Conservation (phyloP, 2,329 filamentous ascomycete species). For the Corniculantispora saksenae region DNA sequence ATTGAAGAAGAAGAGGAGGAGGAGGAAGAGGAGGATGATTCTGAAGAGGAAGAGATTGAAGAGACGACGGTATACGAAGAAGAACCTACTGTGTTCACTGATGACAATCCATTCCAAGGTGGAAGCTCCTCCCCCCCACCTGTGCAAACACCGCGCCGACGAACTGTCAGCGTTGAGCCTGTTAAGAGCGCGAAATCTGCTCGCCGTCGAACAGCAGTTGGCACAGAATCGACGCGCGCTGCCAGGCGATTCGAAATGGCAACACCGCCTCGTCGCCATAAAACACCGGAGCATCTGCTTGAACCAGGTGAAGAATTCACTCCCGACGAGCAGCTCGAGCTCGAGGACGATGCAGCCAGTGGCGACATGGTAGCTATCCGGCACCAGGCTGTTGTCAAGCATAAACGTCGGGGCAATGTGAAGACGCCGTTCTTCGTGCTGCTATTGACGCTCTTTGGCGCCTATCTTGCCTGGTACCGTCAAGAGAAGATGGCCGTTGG, state of each 20-base stretch:
- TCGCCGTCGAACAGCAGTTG: slow-evolving; percentile 47
- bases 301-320: slow-evolving; percentile 91
- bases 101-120: slow-evolving; percentile 92
- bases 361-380: slow-evolving; percentile 50
- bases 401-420: slow-evolving; percentile 47
- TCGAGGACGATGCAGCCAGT: slow-evolving; percentile 66
- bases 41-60: slow-evolving; percentile 54
- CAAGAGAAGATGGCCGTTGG: slow-evolving; percentile 96
- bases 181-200: slow-evolving; percentile 43
- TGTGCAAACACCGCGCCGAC: slow-evolving; percentile 50
- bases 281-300: slow-evolving; percentile 41
- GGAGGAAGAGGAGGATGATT: slow-evolving; percentile 49
- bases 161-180: slow-evolving; percentile 47
- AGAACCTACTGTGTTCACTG: slow-evolving; percentile 70
- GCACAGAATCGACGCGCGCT: slow-evolving; percentile 30
- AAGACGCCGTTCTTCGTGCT: slow-evolving; percentile 71
- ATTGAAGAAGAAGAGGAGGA: slow-evolving; percentile 37
- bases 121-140: slow-evolving; percentile 65
- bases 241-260: slow-evolving; percentile 62
- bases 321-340: slow-evolving; percentile 80
- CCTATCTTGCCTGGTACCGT: slow-evolving; percentile 80
- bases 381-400: slow-evolving; percentile 40
- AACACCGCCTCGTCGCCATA: slow-evolving; percentile 36
- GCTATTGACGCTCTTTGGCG: slow-evolving; percentile 66
- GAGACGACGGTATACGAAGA: slow-evolving; percentile 40